Percentiles rank a stretch among this genome's conserved stretches.
phyloP scores from a whole-genome alignment of 768 basidiomycete species.

The Russula dissimulans region DNA sequence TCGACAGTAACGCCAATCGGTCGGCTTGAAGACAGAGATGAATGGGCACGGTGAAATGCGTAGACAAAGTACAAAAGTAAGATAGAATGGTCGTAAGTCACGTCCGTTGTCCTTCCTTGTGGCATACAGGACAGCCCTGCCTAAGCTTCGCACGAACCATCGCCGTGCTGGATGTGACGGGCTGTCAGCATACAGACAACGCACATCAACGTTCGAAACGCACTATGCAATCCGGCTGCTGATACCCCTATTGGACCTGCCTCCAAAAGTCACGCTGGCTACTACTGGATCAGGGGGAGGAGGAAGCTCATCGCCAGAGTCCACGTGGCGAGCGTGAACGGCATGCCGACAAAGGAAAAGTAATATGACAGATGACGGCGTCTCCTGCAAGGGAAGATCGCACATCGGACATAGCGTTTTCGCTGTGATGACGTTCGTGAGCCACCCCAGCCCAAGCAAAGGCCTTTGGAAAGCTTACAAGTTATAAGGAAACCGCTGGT shows the following conservation, averaged over 20 bases:
- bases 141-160: conserved; percentile 54
- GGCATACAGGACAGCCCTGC: conserved; percentile 74
- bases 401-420: conserved; percentile 64
- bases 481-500: conserved; percentile 70
- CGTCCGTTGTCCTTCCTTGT: conserved; percentile 42
- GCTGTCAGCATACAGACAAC: neutral
- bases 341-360: conserved; percentile 85
- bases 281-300: conserved; percentile 47
- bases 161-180: conserved; percentile 43
- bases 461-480: conserved; percentile 38
- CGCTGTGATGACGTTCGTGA: conserved; percentile 32
- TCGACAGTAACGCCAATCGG: too few relatives aligned
- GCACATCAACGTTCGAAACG: neutral
- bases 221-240: conserved; percentile 77
- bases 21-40: too few relatives aligned
- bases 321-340: conserved; percentile 72
- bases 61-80: neutral
- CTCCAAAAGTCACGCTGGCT: conserved; percentile 35
- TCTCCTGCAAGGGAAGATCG: conserved; percentile 44
- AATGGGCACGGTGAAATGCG: too few relatives aligned
- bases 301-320: conserved; percentile 55
- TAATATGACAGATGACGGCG: conserved; percentile 51
- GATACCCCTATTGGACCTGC: conserved; percentile 35
- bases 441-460: neutral
- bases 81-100: conserved; percentile 5